Conservation (phyloP, 108 stramenopile species). For the Licmophora abbreviata region DNA sequence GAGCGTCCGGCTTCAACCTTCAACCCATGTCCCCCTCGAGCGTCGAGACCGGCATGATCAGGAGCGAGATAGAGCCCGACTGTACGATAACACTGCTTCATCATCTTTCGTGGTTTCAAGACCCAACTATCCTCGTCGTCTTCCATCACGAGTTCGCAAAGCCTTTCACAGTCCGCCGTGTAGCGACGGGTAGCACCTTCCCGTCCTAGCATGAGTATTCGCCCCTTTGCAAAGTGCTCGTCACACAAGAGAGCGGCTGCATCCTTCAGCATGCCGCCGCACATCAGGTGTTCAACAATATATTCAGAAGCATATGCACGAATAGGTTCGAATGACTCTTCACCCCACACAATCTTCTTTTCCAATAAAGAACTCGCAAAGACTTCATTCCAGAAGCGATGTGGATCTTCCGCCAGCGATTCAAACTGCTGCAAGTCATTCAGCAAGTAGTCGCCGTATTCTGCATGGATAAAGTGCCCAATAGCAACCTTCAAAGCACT, state of each 20-base stretch:
- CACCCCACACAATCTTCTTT: conserved; percentile 40
- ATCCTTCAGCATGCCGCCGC: conserved; percentile 47
- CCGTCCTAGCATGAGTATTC: conserved; percentile 47
- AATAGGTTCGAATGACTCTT: conserved; percentile 36
- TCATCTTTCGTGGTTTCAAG: conserved; percentile 22
- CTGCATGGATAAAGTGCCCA: conserved; percentile 45
- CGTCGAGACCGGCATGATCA: conserved; percentile 19
- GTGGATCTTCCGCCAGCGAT: conserved; percentile 37
- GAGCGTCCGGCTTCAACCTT: conserved; percentile 54
- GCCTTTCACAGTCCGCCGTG: conserved; percentile 54
- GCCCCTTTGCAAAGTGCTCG: conserved; percentile 52
- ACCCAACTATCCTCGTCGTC: conserved; percentile 11
- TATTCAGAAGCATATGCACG: conserved; percentile 58
- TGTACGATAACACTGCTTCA: conserved; percentile 32
- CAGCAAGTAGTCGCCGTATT: conserved; percentile 48
- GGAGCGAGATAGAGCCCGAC: conserved; percentile 29
- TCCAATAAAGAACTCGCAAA: conserved; percentile 42
- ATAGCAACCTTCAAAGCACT: conserved; percentile 16
- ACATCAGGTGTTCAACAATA: conserved; percentile 59
- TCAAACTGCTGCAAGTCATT: conserved; percentile 33
- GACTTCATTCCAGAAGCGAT: conserved; percentile 53
- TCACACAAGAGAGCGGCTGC: conserved; percentile 46
- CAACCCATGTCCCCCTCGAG: conserved; percentile 23
- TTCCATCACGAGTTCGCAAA: conserved; percentile 22
- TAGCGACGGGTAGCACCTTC: conserved; percentile 48